Conservation (phyloP, 257 asterid genomes). For the Cinchona pubescens region DNA sequence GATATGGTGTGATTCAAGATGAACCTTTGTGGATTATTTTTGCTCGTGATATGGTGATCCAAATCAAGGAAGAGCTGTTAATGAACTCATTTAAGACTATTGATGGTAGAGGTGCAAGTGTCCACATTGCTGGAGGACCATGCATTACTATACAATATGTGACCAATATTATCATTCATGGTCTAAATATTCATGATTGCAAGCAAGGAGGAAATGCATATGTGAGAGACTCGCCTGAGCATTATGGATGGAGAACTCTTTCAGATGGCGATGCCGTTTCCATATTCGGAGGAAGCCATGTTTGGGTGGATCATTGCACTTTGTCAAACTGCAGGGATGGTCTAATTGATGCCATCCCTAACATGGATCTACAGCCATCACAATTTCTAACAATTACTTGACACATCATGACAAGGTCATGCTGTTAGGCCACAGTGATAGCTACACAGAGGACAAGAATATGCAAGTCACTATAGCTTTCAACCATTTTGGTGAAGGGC, state of each 20-base stretch:
- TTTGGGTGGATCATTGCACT: constrained; percentile 89
- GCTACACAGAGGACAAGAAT: constrained; percentile 48
- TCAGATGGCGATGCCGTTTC: constrained; percentile 89
- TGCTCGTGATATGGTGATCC: constrained; percentile 64
- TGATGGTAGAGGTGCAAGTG: constrained; percentile 80
- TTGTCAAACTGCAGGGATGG: constrained; percentile 74
- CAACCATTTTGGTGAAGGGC: constrained; percentile 90
- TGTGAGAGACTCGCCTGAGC: constrained; percentile 81
- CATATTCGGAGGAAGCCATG: constrained; percentile 73
- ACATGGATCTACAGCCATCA: constrained; percentile 76
- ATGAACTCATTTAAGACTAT: constrained; percentile 83
- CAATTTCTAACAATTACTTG: constrained; percentile 69
- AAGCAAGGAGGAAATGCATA: constrained; percentile 77
- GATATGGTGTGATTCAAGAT: constrained; percentile 71
- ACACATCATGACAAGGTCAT: constrained; percentile 85
- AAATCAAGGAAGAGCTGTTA: constrained; percentile 73
- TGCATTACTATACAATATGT: constrained; percentile 75
- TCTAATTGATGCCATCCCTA: constrained; percentile 76
- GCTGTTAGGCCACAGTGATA: constrained; percentile 79
- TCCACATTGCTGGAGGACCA: constrained; percentile 80
- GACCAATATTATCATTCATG: constrained; percentile 76
- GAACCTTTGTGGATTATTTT: constrained; percentile 82
- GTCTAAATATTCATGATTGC: constrained; percentile 77
- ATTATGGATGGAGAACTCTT: constrained; percentile 65
- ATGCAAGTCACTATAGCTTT: constrained; percentile 93